phyloP scores from a whole-genome alignment of 345 rosid species.

The Euphorbia peplus region DNA sequence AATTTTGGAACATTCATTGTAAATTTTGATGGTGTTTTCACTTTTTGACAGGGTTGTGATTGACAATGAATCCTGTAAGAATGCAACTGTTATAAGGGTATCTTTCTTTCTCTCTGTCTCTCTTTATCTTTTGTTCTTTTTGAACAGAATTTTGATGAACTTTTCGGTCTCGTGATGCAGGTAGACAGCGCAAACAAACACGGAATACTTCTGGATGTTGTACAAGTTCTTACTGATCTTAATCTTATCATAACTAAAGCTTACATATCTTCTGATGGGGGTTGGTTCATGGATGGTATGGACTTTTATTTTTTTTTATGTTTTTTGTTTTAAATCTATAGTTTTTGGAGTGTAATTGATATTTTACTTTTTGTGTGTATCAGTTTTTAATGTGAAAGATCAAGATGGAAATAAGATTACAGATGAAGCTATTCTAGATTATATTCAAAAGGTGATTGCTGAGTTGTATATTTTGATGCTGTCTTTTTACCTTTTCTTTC shows the following conservation, averaged over 20 bases:
- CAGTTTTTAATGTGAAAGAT: conserved; percentile 89
- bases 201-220: conserved; percentile 94
- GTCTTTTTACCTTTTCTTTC: not conserved
- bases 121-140: conserved; percentile 7
- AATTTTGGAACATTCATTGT: conserved; percentile 11
- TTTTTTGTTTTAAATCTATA: not conserved
- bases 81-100: conserved; percentile 86
- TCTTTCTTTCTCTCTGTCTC: conserved; percentile 6
- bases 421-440: conserved; percentile 69
- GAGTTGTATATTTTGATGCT: not conserved
- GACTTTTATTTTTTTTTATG: not conserved
- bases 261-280: conserved; percentile 92
- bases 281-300: conserved; percentile 99
- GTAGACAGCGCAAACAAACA: conserved; percentile 93
- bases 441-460: conserved; percentile 62
- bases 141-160: conserved; percentile 10
- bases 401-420: conserved; percentile 83
- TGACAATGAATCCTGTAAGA: conserved; percentile 84
- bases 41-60: conserved; percentile 72
- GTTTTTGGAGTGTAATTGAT: conserved; percentile 11
- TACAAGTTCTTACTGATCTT: conserved; percentile 89
- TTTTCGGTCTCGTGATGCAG: conserved; percentile 34
- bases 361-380: conserved; percentile 2
- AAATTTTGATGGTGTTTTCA: not conserved
- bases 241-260: conserved; percentile 79